Evolutionary conservation across 1,139 yeast genomes (phyloP).

Genomic region (Candida gigantensis): DNA sequence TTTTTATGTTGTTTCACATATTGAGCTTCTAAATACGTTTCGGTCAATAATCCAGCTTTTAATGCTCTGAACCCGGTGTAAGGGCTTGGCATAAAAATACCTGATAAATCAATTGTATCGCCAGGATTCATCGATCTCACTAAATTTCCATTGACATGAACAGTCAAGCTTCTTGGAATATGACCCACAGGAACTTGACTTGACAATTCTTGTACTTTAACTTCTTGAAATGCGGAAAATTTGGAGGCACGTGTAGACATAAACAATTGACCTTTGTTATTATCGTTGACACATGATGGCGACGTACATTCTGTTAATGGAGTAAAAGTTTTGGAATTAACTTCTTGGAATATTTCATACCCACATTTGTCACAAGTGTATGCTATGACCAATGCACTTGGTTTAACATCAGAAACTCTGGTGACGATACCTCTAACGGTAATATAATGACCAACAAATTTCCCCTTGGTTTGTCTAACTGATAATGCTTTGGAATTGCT

Average conservation of each 20-base stretch:
- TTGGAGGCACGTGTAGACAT: constrained; percentile 96
- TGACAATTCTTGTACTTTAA: constrained; percentile 90
- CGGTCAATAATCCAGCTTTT: constrained; percentile 89
- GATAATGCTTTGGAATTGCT: constrained; percentile 56
- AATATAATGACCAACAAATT: constrained; percentile 78
- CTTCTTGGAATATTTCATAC: constrained; percentile 93
- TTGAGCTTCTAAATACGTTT: constrained; percentile 91
- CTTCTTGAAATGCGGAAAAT: constrained; percentile 93
- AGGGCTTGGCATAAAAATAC: constrained; percentile 91
- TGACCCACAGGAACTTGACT: constrained; percentile 98
- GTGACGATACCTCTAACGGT: constrained; percentile 95
- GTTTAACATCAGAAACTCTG: constrained; percentile 94
- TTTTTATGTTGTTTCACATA: constrained; percentile 83
- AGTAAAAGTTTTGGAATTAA: constrained; percentile 76
- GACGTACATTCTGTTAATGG: constrained; percentile 89
- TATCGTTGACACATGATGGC: constrained; percentile 72
- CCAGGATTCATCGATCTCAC: constrained; percentile 92
- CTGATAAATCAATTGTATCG: constrained; percentile 89
- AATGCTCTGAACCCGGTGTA: constrained; percentile 94
- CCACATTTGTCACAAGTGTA: constrained; percentile 99
- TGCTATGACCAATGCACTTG: constrained; percentile 86
- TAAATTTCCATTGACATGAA: constrained; percentile 87
- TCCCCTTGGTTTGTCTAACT: constrained; percentile 87
- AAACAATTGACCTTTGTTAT: constrained; percentile 84
- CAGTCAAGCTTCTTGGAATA: constrained; percentile 82